A percentile compares a stretch with the other conserved stretches of the same genome.
Conservation (phyloP, 768 basidiomycete species). For the Hygrophorus pudorinus region DNA sequence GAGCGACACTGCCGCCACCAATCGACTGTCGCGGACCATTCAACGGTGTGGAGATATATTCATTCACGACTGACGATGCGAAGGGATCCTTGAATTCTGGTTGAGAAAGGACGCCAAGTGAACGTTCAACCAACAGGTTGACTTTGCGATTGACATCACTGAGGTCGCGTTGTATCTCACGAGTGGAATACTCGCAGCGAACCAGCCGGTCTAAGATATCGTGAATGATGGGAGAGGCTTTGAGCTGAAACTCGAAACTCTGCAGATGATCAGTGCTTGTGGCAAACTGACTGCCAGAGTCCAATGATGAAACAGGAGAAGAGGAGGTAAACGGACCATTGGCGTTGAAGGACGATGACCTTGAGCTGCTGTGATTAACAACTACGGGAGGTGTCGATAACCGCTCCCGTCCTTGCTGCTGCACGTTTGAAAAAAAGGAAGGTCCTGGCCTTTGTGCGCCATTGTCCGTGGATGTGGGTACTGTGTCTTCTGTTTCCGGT, state of each 20-base stretch:
- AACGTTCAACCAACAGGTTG: constrained; percentile 62
- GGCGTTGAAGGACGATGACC: constrained; percentile 31
- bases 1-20: constrained; percentile 50
- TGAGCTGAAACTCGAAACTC: constrained; percentile 65
- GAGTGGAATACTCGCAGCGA: constrained; percentile 58
- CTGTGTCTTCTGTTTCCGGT: constrained; percentile 46
- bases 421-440: constrained; percentile 29
- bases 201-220: constrained; percentile 68
- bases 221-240: constrained; percentile 62
- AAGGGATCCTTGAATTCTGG: constrained; percentile 86
- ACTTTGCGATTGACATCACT: constrained; percentile 71
- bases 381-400: constrained; percentile 38
- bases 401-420: constrained; percentile 28
- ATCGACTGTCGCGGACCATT: constrained; percentile 53
- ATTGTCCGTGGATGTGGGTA: constrained; percentile 15
- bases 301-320: constrained; percentile 72
- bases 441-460: constrained; percentile 12
- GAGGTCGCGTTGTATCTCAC: constrained; percentile 68
- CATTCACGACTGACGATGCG: constrained; percentile 33
- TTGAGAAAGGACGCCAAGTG: constrained; percentile 33
- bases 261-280: constrained; percentile 34
- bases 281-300: constrained; percentile 59
- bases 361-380: constrained; percentile 18
- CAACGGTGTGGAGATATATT: constrained; percentile 23
- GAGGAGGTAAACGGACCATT: constrained; percentile 44